phyloP scores from a whole-genome alignment of 768 basidiomycete genomes.

The Terana coerulea region DNA sequence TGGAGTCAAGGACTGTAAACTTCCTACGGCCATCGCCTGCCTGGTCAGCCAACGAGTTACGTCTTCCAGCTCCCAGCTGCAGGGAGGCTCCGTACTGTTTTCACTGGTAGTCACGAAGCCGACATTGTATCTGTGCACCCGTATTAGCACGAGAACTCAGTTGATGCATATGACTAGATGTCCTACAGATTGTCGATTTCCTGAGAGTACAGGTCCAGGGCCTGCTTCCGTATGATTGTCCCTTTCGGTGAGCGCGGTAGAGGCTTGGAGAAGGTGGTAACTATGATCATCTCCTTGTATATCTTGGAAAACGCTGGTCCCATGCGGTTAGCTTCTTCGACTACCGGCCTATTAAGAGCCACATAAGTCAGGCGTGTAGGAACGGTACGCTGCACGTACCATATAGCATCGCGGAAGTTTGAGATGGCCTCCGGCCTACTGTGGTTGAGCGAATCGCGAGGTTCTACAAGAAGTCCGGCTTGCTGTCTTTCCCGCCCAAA shows the following conservation, averaged over 20 bases:
- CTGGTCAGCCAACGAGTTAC: constrained; percentile 9
- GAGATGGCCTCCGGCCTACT: not conserved
- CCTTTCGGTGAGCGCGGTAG: constrained; percentile 19
- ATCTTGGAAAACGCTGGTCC: constrained; percentile 20
- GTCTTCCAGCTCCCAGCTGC: constrained; percentile 1
- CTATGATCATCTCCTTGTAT: constrained; percentile 25
- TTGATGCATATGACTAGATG: not conserved
- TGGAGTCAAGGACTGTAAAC: not conserved
- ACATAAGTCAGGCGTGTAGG: not conserved
- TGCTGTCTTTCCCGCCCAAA: constrained; percentile 11
- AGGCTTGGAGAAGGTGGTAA: constrained; percentile 17
- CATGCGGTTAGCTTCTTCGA: constrained; percentile 19
- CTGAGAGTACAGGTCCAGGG: constrained; percentile 5
- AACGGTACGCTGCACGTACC: constrained; percentile 1
- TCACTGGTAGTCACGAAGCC: constrained; percentile 8
- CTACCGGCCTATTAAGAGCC: constrained; percentile 14
- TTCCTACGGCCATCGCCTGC: constrained; percentile 8
- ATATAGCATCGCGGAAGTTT: constrained; percentile 6
- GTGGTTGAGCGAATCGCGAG: not conserved
- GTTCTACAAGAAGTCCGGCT: constrained; percentile 12
- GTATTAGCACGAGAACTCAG: constrained; percentile 8
- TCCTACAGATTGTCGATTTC: constrained; percentile 17
- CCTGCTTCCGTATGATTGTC: constrained; percentile 14
- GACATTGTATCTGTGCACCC: constrained; percentile 10
- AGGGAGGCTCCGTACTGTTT: constrained; percentile 1